These are phyloP conservation scores for Carex kokanica DNA, from an alignment of 176 grass and related monocot species.

Conservation along the genomic window DNA sequence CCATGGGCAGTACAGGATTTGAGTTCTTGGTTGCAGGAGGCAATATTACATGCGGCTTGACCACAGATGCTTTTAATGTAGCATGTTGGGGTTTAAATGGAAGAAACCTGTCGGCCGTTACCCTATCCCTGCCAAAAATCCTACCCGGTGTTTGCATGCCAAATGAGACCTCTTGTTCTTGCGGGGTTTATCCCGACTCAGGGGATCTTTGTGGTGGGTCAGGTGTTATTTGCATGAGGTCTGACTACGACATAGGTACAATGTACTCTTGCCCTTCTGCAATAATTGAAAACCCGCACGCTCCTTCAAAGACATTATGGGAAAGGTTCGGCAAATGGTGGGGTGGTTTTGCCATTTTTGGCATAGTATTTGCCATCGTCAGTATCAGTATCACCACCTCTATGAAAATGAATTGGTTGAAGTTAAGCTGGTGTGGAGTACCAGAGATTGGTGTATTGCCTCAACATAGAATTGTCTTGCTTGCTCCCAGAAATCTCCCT, in stretches of 20 bases:
- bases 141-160: constrained; percentile 50
- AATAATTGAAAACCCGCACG: background rate
- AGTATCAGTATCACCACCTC: background rate
- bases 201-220: constrained; percentile 23
- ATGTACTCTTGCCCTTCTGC: background rate
- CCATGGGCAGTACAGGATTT: constrained; percentile 29
- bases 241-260: background rate
- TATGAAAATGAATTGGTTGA: too few species aligned
- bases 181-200: constrained; percentile 26
- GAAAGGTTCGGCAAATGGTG: constrained; percentile 27
- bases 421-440: background rate
- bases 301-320: background rate
- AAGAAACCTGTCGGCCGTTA: background rate
- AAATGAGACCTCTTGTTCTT: constrained; percentile 12
- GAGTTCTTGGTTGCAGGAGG: constrained; percentile 56
- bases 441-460: background rate
- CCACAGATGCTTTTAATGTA: constrained; percentile 13
- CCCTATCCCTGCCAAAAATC: constrained; percentile 24
- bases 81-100: constrained; percentile 45
- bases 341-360: constrained; percentile 51
- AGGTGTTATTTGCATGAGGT: constrained; percentile 38
- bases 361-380: constrained; percentile 30
- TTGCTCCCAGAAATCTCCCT: background rate
- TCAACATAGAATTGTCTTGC: background rate
- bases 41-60: constrained; percentile 66